These are phyloP conservation scores for Excoecaria agallocha DNA, from an alignment of 345 rosid genomes.

Conservation along the genomic window DNA sequence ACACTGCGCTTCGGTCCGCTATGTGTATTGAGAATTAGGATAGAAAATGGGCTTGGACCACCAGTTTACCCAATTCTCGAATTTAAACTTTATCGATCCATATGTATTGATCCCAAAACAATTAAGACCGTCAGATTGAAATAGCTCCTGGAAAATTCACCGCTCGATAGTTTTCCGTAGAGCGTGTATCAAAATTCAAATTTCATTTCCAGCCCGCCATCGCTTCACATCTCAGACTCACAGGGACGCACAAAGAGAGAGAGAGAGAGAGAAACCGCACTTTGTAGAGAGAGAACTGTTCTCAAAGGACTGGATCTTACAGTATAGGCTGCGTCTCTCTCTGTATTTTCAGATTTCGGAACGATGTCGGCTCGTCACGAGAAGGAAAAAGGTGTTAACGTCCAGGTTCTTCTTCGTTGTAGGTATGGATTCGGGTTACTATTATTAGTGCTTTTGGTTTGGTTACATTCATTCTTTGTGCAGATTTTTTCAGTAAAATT, in stretches of 20 bases:
- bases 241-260: slow-evolving; percentile 12
- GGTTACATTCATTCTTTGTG: too few relatives aligned
- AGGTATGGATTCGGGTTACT: too few relatives aligned
- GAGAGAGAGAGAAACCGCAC: not conserved
- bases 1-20: too few relatives aligned
- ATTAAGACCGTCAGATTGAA: slow-evolving; percentile 18
- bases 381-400: slow-evolving; percentile 78
- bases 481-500: too few relatives aligned
- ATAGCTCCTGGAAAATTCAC: not conserved
- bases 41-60: not conserved
- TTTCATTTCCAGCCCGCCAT: slow-evolving; percentile 52
- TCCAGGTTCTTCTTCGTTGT: too few relatives aligned
- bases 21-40: too few relatives aligned
- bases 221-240: slow-evolving; percentile 30
- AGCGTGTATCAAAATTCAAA: slow-evolving; percentile 58
- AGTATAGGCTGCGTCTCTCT: slow-evolving; percentile 38
- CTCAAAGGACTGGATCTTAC: slow-evolving; percentile 13
- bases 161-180: slow-evolving; percentile 26
- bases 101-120: too few relatives aligned
- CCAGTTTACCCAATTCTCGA: too few relatives aligned
- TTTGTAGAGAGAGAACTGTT: not conserved
- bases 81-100: too few relatives aligned
- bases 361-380: slow-evolving; percentile 85
- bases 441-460: too few relatives aligned
- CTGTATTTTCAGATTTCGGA: not conserved